Base-by-base conservation (phyloP, 2,329 filamentous ascomycete species). In the Cytospora piceicola region DNA sequence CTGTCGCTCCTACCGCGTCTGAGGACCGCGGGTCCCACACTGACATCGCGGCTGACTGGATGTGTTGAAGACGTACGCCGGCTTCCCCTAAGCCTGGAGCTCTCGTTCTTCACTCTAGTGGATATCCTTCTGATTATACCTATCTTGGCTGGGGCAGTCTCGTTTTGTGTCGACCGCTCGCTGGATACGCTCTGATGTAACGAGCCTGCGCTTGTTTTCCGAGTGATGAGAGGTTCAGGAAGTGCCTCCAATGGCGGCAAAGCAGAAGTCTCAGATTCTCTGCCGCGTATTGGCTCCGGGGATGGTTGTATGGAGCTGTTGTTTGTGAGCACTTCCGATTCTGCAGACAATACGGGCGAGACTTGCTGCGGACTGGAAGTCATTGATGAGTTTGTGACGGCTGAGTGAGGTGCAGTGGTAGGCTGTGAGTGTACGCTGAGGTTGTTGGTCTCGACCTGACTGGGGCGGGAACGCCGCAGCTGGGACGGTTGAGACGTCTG, bases 11-110 rank as follows among this genome's bases (percentile, higher is more conserved):
- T 88, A 29, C 73, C 69, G 65, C 93, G 86, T 68, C 94, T 88
- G 77, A 96, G 87, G 61, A 97, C 91, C 64, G 93, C 90, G 1
- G 95, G 95, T 0, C 95, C 95, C 30, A 93, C 90, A 74, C 94
- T 97, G 68, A 91, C 89, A 74, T 97, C 93, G 52, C 94, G 88
- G 75, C 90, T 92, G 67, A 89, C 88, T 24, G 90, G 86, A 54
- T 90, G 86, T 0, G 89, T 89, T 3, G 92, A 93, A 20, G 92
- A 96, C 68, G 90, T 89, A 68, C 94, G 86, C 69, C 93, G 88
- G 67, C 89, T 57, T 29, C 62, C 46, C 22, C 65, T 68, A 56
- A 68, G 51, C 34, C 62, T 61, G 24, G 65, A 64, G 24, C 64
- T 66, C 27, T 90, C 78, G 84, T 89, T 77, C 87, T 89, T 88